A percentile compares a stretch with the other conserved stretches of the same genome.
Conservation (phyloP, 768 basidiomycete species). For the Rubroboletus pulcherrimus region DNA sequence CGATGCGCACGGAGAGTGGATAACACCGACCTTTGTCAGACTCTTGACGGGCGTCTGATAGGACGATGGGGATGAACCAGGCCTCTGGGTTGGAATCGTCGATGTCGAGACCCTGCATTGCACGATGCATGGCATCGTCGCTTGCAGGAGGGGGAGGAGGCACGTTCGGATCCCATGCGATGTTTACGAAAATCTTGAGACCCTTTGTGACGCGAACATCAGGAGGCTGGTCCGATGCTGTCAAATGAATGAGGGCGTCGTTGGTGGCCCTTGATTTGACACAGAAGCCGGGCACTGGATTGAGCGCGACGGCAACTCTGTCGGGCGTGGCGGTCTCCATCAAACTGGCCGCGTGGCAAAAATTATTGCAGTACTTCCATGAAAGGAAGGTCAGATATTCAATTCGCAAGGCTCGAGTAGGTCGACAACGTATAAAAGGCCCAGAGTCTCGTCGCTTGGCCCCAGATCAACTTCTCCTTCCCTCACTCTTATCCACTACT, state of each 20-base stretch:
- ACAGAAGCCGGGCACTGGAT: conserved; percentile 68
- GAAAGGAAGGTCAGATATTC: conserved; percentile 1
- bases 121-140: conserved; percentile 55
- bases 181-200: conserved; percentile 69
- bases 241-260: conserved; percentile 29
- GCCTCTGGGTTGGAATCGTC: conserved; percentile 38
- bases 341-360: conserved; percentile 7
- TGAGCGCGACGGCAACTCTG: conserved; percentile 35
- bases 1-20: conserved; percentile 5
- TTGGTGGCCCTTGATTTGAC: conserved; percentile 54
- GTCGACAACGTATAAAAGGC: conserved; percentile 22
- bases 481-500: background rate
- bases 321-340: conserved; percentile 18
- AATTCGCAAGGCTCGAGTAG: background rate
- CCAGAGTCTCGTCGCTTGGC: background rate
- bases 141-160: conserved; percentile 64
- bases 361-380: background rate
- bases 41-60: conserved; percentile 60
- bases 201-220: conserved; percentile 37
- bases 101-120: conserved; percentile 48
- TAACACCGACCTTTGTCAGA: conserved; percentile 61
- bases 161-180: conserved; percentile 65
- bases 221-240: conserved; percentile 7
- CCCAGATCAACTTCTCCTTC: background rate
- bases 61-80: conserved; percentile 69